phyloP scores from a whole-genome alignment of 768 basidiomycete genomes.

The Terana coerulea region DNA sequence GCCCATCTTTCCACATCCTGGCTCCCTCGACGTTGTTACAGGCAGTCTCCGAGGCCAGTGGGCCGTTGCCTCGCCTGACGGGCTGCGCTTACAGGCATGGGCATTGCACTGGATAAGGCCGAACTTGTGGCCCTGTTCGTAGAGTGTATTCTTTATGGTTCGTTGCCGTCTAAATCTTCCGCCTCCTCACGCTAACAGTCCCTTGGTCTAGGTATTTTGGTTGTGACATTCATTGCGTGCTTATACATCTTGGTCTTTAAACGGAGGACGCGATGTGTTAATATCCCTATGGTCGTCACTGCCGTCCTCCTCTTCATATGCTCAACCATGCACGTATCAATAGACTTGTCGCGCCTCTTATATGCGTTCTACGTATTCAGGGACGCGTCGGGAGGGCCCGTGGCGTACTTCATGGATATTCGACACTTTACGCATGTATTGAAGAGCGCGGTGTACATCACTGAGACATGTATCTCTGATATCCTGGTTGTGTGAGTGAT shows the following conservation, averaged over 20 bases:
- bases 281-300: conserved; percentile 7
- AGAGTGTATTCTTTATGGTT: conserved; percentile 9
- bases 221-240: conserved; percentile 5
- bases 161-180: not conserved
- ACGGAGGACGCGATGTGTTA: not conserved
- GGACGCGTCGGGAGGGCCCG: conserved; percentile 1
- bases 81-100: not conserved
- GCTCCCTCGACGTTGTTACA: no score
- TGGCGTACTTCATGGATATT: conserved; percentile 1
- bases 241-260: conserved; percentile 5
- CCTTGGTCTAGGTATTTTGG: not conserved
- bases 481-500: conserved; percentile 7
- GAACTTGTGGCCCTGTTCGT: conserved; percentile 8
- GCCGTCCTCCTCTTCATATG: conserved; percentile 8
- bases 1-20: no score
- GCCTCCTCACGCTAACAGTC: not conserved
- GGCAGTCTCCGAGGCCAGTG: not conserved
- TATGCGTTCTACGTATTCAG: conserved; percentile 3
- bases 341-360: conserved; percentile 6
- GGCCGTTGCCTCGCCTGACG: not conserved
- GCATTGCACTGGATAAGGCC: conserved; percentile 3
- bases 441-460: conserved; percentile 12
- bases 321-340: conserved; percentile 9
- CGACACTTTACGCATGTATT: conserved; percentile 2
- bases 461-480: conserved; percentile 10